Evolutionary conservation across 352 stramenopile species (phyloP), one percentile per base, ranked within the genome.

Genomic region (Thalassiosira pacifica): DNA sequence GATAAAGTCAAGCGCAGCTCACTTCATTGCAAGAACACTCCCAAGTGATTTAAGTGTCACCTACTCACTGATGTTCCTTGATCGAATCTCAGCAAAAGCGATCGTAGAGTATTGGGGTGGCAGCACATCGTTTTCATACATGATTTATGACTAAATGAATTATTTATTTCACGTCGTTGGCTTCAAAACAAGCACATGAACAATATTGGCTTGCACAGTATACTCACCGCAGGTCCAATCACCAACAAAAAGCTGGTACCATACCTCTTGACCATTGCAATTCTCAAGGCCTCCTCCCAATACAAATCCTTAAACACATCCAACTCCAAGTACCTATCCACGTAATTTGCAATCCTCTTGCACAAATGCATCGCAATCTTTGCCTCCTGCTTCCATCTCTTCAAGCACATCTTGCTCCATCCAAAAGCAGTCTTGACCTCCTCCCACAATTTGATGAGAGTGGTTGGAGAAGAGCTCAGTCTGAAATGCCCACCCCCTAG

Each of bases 311-410:
- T 71, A 52, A 88, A 90, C 3, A 67, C 75, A 48, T 85, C 70
- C 19, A 53, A 27, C 11, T 42, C 60, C 67, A 83, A 69, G 37
- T 76, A 84, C 11, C 78, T 79, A 32, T 89, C 73, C 16, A 87
- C 60, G 42, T 82, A 83, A 73, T 79, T 61, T 31, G 67, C 37
- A n/a, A 87, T 55, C 34, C 82, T 76, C 19, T 24, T n/a, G 2
- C 75, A 31, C 11, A 88, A 72, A 78, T 77, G 67, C 5, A 79
- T 61, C 9, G 79, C 79, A 77, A 84, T 86, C 29, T 89, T 69
- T 22, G 68, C 60, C 48, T 89, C 61, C 16, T 78, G 65, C 61
- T 81, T 82, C 37, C 83, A 70, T n/a, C 26, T 53, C 31, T 84
- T 89, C 66, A 86, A 61, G 1, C 34, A 24, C 6, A 55, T 60